A percentile compares a stretch with the other conserved stretches of the same genome.
These are phyloP conservation scores for Strobilomyces confusus DNA, from an alignment of 768 basidiomycete species.

Conservation along the genomic window DNA sequence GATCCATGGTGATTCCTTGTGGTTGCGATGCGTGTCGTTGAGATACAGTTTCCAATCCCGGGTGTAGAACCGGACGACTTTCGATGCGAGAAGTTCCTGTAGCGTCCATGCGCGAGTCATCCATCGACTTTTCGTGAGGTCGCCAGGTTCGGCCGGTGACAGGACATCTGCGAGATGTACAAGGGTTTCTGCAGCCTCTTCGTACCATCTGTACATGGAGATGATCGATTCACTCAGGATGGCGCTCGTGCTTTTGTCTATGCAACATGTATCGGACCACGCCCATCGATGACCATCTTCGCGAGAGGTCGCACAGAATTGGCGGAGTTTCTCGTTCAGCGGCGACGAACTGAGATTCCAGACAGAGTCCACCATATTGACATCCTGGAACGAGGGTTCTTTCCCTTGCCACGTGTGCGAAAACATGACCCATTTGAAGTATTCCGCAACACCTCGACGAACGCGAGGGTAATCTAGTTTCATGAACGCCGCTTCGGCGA, in stretches of 20 bases:
- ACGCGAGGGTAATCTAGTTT: neutral
- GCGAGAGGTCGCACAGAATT: neutral
- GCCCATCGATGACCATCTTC: neutral
- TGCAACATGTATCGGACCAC: neutral
- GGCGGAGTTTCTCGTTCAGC: neutral
- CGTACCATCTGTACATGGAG: neutral
- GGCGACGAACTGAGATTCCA: neutral
- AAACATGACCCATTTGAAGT: neutral
- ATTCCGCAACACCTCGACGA: neutral
- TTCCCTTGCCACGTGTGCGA: neutral
- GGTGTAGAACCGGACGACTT: conserved; percentile 11
- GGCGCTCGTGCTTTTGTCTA: neutral
- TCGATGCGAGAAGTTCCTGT: conserved; percentile 6
- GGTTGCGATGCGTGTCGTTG: conserved; percentile 2
- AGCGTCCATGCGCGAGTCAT: neutral
- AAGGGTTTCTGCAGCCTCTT: neutral
- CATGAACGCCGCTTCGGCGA: neutral
- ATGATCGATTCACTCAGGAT: neutral
- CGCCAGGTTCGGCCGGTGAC: neutral
- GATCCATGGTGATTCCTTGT: conserved; percentile 8
- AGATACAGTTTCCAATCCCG: conserved; percentile 8
- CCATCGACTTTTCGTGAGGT: neutral
- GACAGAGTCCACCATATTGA: neutral
- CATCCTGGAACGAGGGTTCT: neutral
- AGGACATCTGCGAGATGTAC: neutral